A percentile compares a stretch with the other conserved stretches of the same genome.
phyloP scores from a whole-genome alignment of 176 grass and related monocot species.

The Phoenix dactylifera region DNA sequence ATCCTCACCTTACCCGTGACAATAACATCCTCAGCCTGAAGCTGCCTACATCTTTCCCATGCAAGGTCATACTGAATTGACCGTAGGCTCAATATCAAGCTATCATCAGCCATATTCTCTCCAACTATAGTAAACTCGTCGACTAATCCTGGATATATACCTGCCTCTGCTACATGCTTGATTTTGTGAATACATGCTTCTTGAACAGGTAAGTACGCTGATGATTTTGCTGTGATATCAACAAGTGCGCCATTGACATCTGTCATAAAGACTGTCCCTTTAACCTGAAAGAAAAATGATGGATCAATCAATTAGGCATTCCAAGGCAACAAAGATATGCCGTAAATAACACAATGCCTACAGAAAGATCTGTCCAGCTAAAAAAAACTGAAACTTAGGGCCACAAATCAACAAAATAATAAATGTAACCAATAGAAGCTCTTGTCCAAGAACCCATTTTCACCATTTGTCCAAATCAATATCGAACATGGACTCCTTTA shows the following conservation, averaged over 20 bases:
- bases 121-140: conserved; percentile 84
- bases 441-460: too few relatives aligned
- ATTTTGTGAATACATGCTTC: conserved; percentile 71
- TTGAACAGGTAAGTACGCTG: conserved; percentile 70
- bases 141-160: conserved; percentile 62
- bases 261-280: conserved; percentile 72
- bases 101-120: conserved; percentile 56
- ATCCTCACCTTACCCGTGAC: conserved; percentile 74
- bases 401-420: too few relatives aligned
- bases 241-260: conserved; percentile 55
- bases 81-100: conserved; percentile 75
- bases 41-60: conserved; percentile 88
- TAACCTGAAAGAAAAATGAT: conserved; percentile 45
- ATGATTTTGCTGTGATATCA: conserved; percentile 70
- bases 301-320: background rate
- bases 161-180: conserved; percentile 59
- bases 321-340: too few relatives aligned
- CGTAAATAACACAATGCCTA: too few relatives aligned
- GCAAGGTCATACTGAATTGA: conserved; percentile 74
- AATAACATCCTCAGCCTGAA: conserved; percentile 81
- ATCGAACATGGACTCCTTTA: too few relatives aligned
- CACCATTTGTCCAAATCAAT: too few relatives aligned
- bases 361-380: too few relatives aligned
- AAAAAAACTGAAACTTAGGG: too few relatives aligned
- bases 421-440: too few relatives aligned